Evolutionary conservation across 2,329 filamentous ascomycete species (phyloP), one percentile per base, ranked within the genome.

Genomic region (Elsinoe ampelina): DNA sequence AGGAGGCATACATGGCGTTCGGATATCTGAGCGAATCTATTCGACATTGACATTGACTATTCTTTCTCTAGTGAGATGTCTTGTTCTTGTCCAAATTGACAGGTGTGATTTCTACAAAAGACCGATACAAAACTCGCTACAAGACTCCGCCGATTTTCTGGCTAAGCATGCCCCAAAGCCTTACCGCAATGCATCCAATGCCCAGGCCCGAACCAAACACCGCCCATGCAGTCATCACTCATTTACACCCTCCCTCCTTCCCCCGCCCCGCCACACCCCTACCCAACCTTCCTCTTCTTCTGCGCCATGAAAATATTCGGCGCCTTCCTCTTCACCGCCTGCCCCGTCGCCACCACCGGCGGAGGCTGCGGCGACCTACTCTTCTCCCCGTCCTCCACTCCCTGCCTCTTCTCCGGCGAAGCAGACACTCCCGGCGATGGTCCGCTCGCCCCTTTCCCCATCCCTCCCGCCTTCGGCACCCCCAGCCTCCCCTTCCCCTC

Each of bases 251-350:
- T 35, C 12, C 26, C 22, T 38, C 30, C 8, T 11, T 17, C 20
- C 20, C 36, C 17, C 22, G 5, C 32, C 20, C n/a, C 30, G n/a
- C 5, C n/a, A 35, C 15, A 5, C 15, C 5, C 15, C 38, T 19
- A 52, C 13, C 48, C 48, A 22, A 52, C 8, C 48, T 52, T 52
- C 48, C 48, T 34, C 13, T 35, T 48, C 42, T 54, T 55, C 17
- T 47, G 10, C 38, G 48, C 32, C 41, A 48, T 47, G 50, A 58
- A 45, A 35, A 55, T 39, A 30, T 58, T 58, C 17, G 54, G 54
- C 22, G 54, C 54, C 54, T 56, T 56, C 26, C 54, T 45, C 42
- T 56, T 56, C 26, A 47, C 39, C n/a, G 42, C 20, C 36, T 48
- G 34, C 15, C 8, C 20, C 22, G 42, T 38, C n/a, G 22, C 19